Evolutionary conservation across 148 eudicot species (phyloP), one percentile per base, ranked within the genome.

Genomic region (Cornus suecica): DNA sequence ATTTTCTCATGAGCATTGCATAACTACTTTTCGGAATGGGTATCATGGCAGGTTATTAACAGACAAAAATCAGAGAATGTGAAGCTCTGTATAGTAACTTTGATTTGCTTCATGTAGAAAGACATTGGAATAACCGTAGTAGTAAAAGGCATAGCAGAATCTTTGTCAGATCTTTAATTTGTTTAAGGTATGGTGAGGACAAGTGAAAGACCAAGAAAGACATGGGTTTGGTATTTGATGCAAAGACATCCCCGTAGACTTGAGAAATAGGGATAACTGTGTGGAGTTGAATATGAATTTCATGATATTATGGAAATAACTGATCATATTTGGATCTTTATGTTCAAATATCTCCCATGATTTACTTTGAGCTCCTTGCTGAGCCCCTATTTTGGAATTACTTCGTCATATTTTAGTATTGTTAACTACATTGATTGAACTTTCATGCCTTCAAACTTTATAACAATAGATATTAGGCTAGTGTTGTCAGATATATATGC

Each of bases 321-420:
- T 30, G 10, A 16, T 60, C 48, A 60, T 23, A 58, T 11, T 58
- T 29, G 37, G 5, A 29, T 32, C 28, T 32, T 22, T 34, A 11
- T 72, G 22, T 31, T 10, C 11, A 15, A 25, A 27, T 34, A 61
- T n/a, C 5, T 37, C 0, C 27, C 48, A 62, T 62, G 34, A 73
- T 42, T 10, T 11, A 41, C 26, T 18, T 79, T 23, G 48, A 54
- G 42, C 66, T 61, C 30, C 30, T 77, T 81, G 54, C 74, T 75
- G 74, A 61, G 66, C 51, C 30, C 61, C 14, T 45, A 23, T 34
- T 1, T 22, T 68, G 20, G 52, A 45, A 8, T 34, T 13, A 4
- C 51, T 37, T 37, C 15, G 54, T 48, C 54, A 48, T 14, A 16
- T 48, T 48, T 48, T 18, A 48, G 20, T 48, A 13, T 48, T 48